Evolutionary conservation across 2,329 filamentous ascomycete species (phyloP).

Genomic region (Zymoseptoria pseudotritici): DNA sequence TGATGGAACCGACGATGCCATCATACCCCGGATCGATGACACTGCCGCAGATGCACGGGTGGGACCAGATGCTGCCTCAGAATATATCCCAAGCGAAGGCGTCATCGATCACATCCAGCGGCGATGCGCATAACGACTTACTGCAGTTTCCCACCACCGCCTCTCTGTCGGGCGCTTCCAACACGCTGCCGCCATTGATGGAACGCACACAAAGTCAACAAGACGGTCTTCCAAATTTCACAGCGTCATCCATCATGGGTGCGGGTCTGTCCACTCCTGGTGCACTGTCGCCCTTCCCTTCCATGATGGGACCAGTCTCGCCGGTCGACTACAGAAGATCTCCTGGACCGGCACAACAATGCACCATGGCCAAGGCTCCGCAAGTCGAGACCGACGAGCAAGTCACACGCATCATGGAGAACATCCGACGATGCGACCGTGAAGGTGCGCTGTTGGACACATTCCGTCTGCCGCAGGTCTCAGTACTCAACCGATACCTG

Average conservation of each 20-base stretch:
- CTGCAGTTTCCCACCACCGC: constrained; percentile 40
- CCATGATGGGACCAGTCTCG: constrained; percentile 60
- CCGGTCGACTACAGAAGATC: constrained; percentile 64
- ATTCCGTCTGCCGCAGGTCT: constrained; percentile 76
- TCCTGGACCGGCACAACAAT: constrained; percentile 58
- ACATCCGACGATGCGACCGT: constrained; percentile 71
- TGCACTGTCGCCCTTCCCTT: constrained; percentile 64
- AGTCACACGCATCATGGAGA: constrained; percentile 74
- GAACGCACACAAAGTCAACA: constrained; percentile 42
- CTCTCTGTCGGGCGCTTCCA: constrained; percentile 16
- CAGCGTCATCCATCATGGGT: constrained; percentile 62
- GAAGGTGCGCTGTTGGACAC: constrained; percentile 79
- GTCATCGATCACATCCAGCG: constrained; percentile 58
- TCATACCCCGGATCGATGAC: constrained; percentile 61
- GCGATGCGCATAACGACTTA: constrained; percentile 36
- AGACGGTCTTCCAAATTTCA: constrained; percentile 44
- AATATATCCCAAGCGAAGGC: constrained; percentile 64
- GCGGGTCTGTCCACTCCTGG: constrained; percentile 59
- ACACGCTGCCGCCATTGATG: constrained; percentile 59
- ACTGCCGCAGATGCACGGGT: constrained; percentile 71
- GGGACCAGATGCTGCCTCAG: constrained; percentile 80
- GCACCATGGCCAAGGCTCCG: constrained; percentile 63
- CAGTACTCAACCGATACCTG: constrained; percentile 81
- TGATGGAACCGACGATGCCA: constrained; percentile 73
- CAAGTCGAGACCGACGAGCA: constrained; percentile 80